Evolutionary conservation across 805 yeast genomes (phyloP), one percentile per base, ranked within the genome.

Genomic region (Lipomyces starkeyi): DNA sequence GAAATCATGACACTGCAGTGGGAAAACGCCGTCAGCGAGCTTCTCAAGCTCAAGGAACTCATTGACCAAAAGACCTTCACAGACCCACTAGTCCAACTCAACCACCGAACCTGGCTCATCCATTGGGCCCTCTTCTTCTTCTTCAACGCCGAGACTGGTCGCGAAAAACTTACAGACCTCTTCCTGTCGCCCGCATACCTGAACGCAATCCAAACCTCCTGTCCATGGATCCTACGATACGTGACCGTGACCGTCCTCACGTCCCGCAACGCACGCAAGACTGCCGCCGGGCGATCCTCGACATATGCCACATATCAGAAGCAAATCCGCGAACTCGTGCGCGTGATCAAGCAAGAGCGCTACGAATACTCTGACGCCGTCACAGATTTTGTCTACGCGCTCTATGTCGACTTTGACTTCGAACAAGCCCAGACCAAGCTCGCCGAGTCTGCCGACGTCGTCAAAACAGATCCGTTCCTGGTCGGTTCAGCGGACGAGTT

Each of bases 171-270:
- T 67, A 80, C 84, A 66, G 91, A 88, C 70, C 75, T 86, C 62
- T 86, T 86, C 77, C 83, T 87, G 75, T 80, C 86, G 20, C 83
- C 88, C 3, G 85, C 88, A 7, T 87, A 87, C 76, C 78, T 88
- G 68, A 85, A 88, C 67, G 84, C 91, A 2, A 88, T 88, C 75
- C 91, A 88, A 78, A 89, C 90, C 40, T 82, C 89, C 8, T 84
- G 88, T 75, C 92, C 91, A 25, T 88, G 92, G 92, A 80, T 88
- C 61, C 77, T 88, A 71, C 83, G 91, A 74, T 88, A 88, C 75
- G 77, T 88, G 64, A 84, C 86, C 32, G 89, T 85, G 35, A 88
- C 89, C n/a, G 88, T 87, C 62, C 79, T 82, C 57, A 76, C 81
- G 17, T 78, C 83, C 17, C 77, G 79, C 58, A 59, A 68, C 13